Evolutionary conservation across 441 rosid genomes (phyloP).

Genomic region (Oxalis stricta): DNA sequence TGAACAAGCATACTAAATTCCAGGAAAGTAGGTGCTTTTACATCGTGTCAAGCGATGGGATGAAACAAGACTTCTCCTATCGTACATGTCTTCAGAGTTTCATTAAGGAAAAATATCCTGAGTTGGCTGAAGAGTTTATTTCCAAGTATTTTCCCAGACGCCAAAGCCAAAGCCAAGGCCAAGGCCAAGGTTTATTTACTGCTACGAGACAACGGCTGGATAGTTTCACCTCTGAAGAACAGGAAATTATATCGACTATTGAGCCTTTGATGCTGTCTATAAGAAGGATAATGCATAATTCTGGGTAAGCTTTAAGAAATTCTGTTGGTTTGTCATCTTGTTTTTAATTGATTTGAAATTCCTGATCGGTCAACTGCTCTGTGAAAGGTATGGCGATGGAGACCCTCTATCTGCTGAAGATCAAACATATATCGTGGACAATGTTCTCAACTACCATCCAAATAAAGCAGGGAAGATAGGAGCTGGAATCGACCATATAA

Average conservation of each 20-base stretch:
- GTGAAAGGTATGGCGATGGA: constrained; percentile 64
- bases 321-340: constrained; percentile 3
- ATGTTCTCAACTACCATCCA: constrained; percentile 64
- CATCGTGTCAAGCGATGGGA: too few species aligned
- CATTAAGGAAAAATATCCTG: too few species aligned
- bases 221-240: constrained; percentile 73
- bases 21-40: too few species aligned
- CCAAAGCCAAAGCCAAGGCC: too few species aligned
- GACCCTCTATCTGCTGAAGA: constrained; percentile 55
- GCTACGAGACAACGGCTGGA: constrained; percentile 62
- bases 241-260: constrained; percentile 45
- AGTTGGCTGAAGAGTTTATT: too few species aligned
- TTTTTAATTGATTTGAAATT: background rate
- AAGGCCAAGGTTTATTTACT: too few species aligned
- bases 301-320: constrained; percentile 54
- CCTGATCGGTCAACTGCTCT: constrained; percentile 9
- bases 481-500: constrained; percentile 57
- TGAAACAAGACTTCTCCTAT: too few species aligned
- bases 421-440: constrained; percentile 41
- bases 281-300: constrained; percentile 45
- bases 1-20: too few species aligned
- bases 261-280: constrained; percentile 61
- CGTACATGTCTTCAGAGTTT: too few species aligned
- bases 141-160: too few species aligned
- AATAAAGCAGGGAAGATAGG: constrained; percentile 62